Base-by-base conservation (phyloP, 345 rosid species). In the Euphorbia peplus region DNA sequence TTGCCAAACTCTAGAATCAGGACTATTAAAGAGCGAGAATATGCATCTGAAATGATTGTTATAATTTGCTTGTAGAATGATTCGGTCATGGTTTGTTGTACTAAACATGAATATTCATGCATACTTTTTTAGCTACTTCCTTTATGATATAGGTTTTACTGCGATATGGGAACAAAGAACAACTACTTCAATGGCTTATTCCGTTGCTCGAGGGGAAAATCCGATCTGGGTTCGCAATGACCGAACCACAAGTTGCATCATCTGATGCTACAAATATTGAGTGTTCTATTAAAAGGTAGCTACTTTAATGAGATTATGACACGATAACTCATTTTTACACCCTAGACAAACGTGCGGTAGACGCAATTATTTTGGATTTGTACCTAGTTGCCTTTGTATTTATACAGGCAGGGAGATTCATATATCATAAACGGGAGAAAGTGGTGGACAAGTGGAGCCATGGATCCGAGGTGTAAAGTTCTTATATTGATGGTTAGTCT, bases 371-470 rank as follows among this genome's bases (percentile, higher is more conserved):
- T 24, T 61, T 63, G 26, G 41, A 32, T 35, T 70, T 73, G 65
- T 42, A 44, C 73, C n/a, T 52, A 48, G 21, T 44, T 21, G 5
- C 35, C 32, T 67, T 74, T 24, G 41, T n/a, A n/a, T n/a, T 69
- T 68, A 44, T 79, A 69, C 75, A 95, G 99, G 82, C 81, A 87
- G 74, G 95, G 93, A 39, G 90, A 91, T 76, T 87, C 85, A 3
- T 91, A 91, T 64, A 65, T 91, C 60, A 88, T 95, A 70, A 95
- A 88, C 61, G 99, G 99, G 68, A 88, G 67, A 68, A 95, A 95
- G 78, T 95, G 99, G 99, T 95, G 99, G 99, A 91, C 99, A 41
- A 95, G 97, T 76, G 99, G 99, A 72, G 99, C 99, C 37, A 91
- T 95, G 99, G 99, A 95, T 85, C 99, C 97, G 9, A 91, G 99